Base-by-base conservation (phyloP, 2,329 filamentous ascomycete genomes). In the Pleoardoris graminearum region DNA sequence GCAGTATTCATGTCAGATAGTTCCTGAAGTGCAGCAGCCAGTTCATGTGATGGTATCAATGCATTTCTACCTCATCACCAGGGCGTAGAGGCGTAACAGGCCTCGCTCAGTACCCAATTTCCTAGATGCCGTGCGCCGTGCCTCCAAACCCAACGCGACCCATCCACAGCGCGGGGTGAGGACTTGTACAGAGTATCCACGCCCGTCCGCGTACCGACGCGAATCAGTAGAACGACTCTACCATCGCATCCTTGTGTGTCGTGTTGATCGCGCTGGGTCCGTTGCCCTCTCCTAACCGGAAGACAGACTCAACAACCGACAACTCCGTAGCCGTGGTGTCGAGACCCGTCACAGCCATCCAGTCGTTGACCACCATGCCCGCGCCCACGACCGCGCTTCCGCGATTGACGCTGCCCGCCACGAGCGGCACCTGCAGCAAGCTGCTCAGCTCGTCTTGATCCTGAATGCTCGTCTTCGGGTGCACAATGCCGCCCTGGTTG, bases 251-350 rank as follows among this genome's bases (percentile, higher is more conserved):
- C 84, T 97, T 97, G 80, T 97, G 87, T 64, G 79, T 86, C 47
- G 86, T 89, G 74, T 90, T 90, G 78, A 93, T 91, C 66, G 84
- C 86, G 68, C 85, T 85, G 45, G 91, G 87, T 6, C 85, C 90
- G 48, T 77, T 79, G 66, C 90, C 91, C 80, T 97, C 93, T 59
- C 92, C 92, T 41, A 99, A 81, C 67, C 91, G 85, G 82, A 99
- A 99, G 60, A 99, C 92, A 67, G 87, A 92, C 82, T 99, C 94
- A 51, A 99, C 85, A 53, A 99, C 94, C 70, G 91, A 96, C 67
- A 99, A 80, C 79, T 99, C 94, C 1, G 94, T 97, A n/a, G 93
- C 92, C 17, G 92, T 97, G 39, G 93, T 96, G 74, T 97, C 92
- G 59, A 96, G 81, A 74, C 70, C 74, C 23, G 91, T 96, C 25